Evolutionary conservation across 208 protist species (phyloP).

Genomic region (Angomonas ambiguus): DNA sequence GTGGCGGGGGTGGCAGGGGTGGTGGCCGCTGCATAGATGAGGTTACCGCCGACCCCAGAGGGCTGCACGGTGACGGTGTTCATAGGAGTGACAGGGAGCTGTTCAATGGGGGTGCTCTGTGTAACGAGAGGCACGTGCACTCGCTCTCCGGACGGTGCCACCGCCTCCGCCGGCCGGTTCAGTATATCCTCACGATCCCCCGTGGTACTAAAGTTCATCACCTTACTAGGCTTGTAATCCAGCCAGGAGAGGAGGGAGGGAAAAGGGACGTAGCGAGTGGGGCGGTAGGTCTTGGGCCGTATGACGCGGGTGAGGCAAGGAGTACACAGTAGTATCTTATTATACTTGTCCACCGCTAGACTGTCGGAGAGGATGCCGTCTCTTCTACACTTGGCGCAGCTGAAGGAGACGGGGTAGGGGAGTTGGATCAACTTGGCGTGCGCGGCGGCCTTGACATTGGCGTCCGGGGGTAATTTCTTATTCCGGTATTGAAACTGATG

Average conservation of each 20-base stretch:
- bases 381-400: slow-evolving; percentile 70
- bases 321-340: slow-evolving; percentile 66
- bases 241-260: slow-evolving; percentile 83
- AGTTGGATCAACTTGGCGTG: slow-evolving; percentile 71
- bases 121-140: slow-evolving; percentile 35
- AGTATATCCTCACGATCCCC: slow-evolving; percentile 43
- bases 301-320: slow-evolving; percentile 74
- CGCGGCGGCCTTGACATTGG: slow-evolving; percentile 43
- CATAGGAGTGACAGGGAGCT: slow-evolving; percentile 68
- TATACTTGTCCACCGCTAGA: slow-evolving; percentile 56
- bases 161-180: slow-evolving; percentile 68
- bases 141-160: slow-evolving; percentile 71
- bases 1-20: not conserved
- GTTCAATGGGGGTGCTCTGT: slow-evolving; percentile 36
- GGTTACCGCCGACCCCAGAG: slow-evolving; percentile 7
- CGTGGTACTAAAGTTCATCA: slow-evolving; percentile 41
- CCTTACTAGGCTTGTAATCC: slow-evolving; percentile 61
- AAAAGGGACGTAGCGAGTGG: slow-evolving; percentile 73
- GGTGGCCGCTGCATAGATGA: slow-evolving; percentile 14
- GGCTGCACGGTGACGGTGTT: slow-evolving; percentile 20
- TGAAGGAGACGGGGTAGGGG: slow-evolving; percentile 53
- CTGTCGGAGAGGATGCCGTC: slow-evolving; percentile 75
- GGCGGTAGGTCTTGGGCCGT: slow-evolving; percentile 63
- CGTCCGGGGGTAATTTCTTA: slow-evolving; percentile 75
- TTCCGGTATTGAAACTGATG: slow-evolving; percentile 45